Percentiles rank a stretch among this genome's conserved stretches.
These are phyloP conservation scores for Barbarea vulgaris DNA, from an alignment of 345 rosid species.

Conservation along the genomic window DNA sequence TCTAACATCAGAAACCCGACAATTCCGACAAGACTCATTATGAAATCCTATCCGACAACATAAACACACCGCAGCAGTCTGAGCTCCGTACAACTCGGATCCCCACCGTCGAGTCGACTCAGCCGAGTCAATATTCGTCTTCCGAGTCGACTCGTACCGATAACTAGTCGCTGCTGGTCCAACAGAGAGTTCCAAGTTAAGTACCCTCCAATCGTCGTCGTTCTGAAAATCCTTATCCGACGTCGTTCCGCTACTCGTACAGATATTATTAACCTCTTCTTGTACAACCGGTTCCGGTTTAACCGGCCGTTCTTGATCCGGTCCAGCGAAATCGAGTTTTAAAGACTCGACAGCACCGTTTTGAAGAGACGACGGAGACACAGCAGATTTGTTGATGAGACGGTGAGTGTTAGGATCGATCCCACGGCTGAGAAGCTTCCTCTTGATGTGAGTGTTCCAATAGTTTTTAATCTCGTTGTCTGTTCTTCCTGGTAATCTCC, in stretches of 20 bases:
- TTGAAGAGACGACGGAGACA: constrained; percentile 16
- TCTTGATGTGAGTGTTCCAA: constrained; percentile 87
- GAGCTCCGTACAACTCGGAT: constrained; percentile 16
- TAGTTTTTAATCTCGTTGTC: constrained; percentile 88
- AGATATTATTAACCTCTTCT: constrained; percentile 22
- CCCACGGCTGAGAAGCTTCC: constrained; percentile 77
- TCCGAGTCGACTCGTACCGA: constrained; percentile 27
- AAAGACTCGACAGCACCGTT: constrained; percentile 9
- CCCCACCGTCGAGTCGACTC: constrained; percentile 36
- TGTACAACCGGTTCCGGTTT: constrained; percentile 35
- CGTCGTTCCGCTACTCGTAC: constrained; percentile 39
- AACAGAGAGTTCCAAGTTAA: constrained; percentile 39
- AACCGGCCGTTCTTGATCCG: constrained; percentile 14
- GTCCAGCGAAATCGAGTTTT: constrained; percentile 23
- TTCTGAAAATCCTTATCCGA: constrained; percentile 29
- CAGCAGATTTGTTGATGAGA: constrained; percentile 41
- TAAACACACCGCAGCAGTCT: constrained; percentile 30
- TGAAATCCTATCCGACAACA: constrained; percentile 43
- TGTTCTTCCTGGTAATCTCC: constrained; percentile 83
- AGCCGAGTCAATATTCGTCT: constrained; percentile 17
- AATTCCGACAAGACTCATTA: constrained; percentile 40
- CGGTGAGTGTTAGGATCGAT: constrained; percentile 78
- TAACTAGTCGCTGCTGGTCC: constrained; percentile 30
- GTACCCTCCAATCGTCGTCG: constrained; percentile 23
- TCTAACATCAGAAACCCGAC: constrained; percentile 37